Evolutionary conservation across 1,284 basidiomycete genomes (phyloP), one percentile per base, ranked within the genome.

Genomic region (Ganoderma sp.): DNA sequence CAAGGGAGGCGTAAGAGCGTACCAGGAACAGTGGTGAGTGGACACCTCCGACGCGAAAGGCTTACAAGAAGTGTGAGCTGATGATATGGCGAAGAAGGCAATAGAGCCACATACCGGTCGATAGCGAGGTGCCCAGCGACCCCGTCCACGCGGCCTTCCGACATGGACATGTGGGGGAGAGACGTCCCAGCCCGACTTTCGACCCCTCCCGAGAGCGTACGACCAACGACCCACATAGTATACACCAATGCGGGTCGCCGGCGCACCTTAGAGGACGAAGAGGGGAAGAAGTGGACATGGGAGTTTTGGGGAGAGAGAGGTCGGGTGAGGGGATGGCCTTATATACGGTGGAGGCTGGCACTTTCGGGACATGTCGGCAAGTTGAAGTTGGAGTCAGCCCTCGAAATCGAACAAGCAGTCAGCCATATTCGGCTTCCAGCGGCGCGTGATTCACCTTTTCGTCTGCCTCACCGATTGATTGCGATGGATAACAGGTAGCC

Each of bases 221-320:
- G 54, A 57, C 32, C 54, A 10, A 32, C 54, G 17, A n/a, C 32
- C 54, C 54, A 57, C 54, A 57, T 57, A 25, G 54, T 4, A 43
- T 25, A 17, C n/a, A 50, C 14, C 56, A n/a, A 28, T 39, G 34
- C 9, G 41, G 9, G 56, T 43, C 9, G 12, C 25, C 17, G 7
- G 64, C 45, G 43, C 43, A 39, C 41, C 43, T 19, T 32, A 25
- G 17, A 39, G 17, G 8, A 10, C 9, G 28, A 9, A n/a, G 45
- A 48, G 2, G 32, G 34, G 45, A 28, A 15, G 42, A 54, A 62
- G 65, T 41, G 65, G 34, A 63, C 61, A 58, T 67, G 65, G 65
- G 62, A 50, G 65, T 48, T 14, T 22, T 67, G 65, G 39, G 37
- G 61, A 63, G 37, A 43, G 61, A 32, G 61, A 41, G 28, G 25